Percentiles rank a stretch among this genome's conserved stretches.
Conservation (phyloP, 2,329 filamentous ascomycete species). For the Pseudocercospora cruenta region DNA sequence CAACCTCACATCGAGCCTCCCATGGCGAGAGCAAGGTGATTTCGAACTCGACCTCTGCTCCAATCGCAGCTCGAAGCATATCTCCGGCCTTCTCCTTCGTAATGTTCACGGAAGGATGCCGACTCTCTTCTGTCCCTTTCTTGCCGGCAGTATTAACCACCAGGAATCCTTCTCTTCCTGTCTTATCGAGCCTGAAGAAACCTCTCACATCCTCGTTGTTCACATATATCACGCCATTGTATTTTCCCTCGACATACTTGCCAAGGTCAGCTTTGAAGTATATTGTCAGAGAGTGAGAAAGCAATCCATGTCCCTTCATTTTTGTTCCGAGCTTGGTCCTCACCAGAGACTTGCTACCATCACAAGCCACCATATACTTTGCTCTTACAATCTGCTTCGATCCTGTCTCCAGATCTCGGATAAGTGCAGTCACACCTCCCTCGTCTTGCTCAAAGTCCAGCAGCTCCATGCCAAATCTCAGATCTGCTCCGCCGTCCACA, state of each 20-base stretch:
- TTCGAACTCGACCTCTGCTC: slow-evolving; percentile 26
- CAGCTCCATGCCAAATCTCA: slow-evolving; percentile 26
- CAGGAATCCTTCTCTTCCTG: slow-evolving; percentile 28
- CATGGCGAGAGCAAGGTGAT: slow-evolving; percentile 25
- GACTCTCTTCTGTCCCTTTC: slow-evolving; percentile 26
- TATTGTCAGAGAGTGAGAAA: slow-evolving; percentile 29
- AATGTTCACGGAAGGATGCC: slow-evolving; percentile 22
- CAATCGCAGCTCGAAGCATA: slow-evolving; percentile 27
- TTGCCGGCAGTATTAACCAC: slow-evolving; percentile 30
- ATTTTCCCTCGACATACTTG: slow-evolving; percentile 25
- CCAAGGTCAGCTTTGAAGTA: slow-evolving; percentile 31
- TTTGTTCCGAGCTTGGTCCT: slow-evolving; percentile 22
- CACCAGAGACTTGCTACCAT: slow-evolving; percentile 24
- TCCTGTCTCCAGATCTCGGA: slow-evolving; percentile 17
- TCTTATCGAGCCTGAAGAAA: slow-evolving; percentile 31
- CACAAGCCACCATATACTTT: slow-evolving; percentile 27
- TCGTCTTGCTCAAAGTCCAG: slow-evolving; percentile 26
- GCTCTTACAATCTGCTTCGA: slow-evolving; percentile 16
- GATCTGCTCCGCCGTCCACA: slow-evolving; percentile 20
- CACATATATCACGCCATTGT: slow-evolving; percentile 33
- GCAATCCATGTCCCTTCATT: slow-evolving; percentile 26
- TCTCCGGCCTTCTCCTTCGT: slow-evolving; percentile 23
- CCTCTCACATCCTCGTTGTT: slow-evolving; percentile 25
- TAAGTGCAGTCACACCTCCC: slow-evolving; percentile 22
- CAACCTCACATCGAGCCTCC: slow-evolving; percentile 24